Conservation (phyloP, 1,284 basidiomycete species). For the Rugosomyces carneus region DNA sequence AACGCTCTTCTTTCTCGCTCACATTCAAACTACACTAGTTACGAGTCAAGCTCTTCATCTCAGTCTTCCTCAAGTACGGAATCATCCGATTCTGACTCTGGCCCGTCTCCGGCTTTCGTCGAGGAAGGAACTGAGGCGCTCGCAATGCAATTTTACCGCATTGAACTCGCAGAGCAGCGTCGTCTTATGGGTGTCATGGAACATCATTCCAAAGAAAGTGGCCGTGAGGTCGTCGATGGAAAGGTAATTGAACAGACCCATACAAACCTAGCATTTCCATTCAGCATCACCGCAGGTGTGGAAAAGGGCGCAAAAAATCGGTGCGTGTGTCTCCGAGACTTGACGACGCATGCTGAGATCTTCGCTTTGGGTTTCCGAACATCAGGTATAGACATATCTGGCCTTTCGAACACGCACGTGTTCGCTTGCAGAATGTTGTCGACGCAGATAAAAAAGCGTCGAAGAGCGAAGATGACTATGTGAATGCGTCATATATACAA, state of each 20-base stretch:
- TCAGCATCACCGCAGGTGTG: slow-evolving; percentile 92
- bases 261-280: slow-evolving; percentile 52
- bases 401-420: slow-evolving; percentile 92
- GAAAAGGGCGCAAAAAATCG: slow-evolving; percentile 94
- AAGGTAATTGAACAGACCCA: slow-evolving; percentile 2
- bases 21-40: slow-evolving; percentile 14
- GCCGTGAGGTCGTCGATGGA: slow-evolving; percentile 14
- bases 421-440: slow-evolving; percentile 44
- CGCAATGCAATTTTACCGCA: slow-evolving; percentile 86
- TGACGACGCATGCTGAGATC: background rate
- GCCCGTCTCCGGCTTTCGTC: slow-evolving; percentile 33
- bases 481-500: slow-evolving; percentile 90
- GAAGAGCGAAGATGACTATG: slow-evolving; percentile 65
- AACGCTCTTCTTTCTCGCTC: slow-evolving; percentile 11
- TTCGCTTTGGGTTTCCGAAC: background rate
- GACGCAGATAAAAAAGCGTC: background rate
- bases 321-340: slow-evolving; percentile 39
- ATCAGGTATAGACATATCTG: slow-evolving; percentile 86
- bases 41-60: slow-evolving; percentile 16
- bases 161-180: slow-evolving; percentile 87
- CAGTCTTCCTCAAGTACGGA: slow-evolving; percentile 27
- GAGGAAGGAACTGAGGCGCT: slow-evolving; percentile 74
- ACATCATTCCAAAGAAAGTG: slow-evolving; percentile 68
- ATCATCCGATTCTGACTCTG: slow-evolving; percentile 21
- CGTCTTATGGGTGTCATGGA: slow-evolving; percentile 90